Evolutionary conservation across 176 grass and related monocot species (phyloP), one percentile per base, ranked within the genome.

Genomic region (Oryza glumipatula): DNA sequence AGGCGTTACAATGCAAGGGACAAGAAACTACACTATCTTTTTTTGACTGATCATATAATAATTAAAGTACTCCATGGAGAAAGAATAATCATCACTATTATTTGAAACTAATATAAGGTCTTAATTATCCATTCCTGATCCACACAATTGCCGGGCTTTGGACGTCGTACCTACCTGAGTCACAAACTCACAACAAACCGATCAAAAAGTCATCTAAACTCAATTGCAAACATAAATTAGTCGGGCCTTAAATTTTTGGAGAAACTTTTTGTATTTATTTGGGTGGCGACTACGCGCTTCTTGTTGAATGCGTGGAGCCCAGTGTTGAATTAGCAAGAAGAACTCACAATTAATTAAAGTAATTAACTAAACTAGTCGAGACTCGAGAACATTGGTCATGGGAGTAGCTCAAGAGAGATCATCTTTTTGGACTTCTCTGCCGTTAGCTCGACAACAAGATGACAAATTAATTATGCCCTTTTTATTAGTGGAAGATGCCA

Each of bases 391-490:
- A 69, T 43, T 22, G 33, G 60, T 74, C 44, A 41, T 19, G 12
- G 41, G 30, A 36, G 73, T 33, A 12, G 71, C 69, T 75, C 67
- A 56, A 41, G 39, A 41, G 39, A 19, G 14, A 67, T 33, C 71
- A 67, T 56, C 52, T 21, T 77, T 84, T 88, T 87, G 67, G 83
- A 46, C 68, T 73, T 43, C 22, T 60, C 11, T 69, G 7, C 24
- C 26, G 72, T 19, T 33, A 60, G 61, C 45, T 66, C 67, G 88
- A 73, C 80, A 79, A 35, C 69, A 86, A 83, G 68, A 87, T 64
- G 69, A 38, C 84, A 90, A 90, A 33, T 15, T 1, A n/a, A 22
- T 2, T n/a, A 22, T 22, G n/a, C 21, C 0, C 22, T 22, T 61
- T 61, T n/a, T 9, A 22, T 61, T 56, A 56, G 56, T 61, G 7